Conservation (phyloP, 768 basidiomycete genomes). For the Leucosporidium yakuticum region DNA sequence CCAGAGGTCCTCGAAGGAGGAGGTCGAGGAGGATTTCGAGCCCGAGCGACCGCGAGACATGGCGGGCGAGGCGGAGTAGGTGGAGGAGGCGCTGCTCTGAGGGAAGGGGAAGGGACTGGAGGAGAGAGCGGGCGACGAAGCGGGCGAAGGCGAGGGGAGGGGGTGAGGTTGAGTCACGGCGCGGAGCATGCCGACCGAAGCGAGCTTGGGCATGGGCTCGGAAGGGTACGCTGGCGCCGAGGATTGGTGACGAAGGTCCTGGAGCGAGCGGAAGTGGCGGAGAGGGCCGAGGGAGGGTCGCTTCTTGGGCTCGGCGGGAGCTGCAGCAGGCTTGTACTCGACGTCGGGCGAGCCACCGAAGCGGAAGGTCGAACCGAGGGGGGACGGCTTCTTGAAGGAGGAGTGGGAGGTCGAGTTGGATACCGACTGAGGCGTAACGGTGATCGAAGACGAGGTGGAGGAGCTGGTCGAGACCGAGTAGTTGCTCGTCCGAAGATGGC, state of each 20-base stretch:
- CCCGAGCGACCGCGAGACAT: slow-evolving; percentile 8
- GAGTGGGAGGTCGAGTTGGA: slow-evolving; percentile 5
- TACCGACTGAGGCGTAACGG: not conserved
- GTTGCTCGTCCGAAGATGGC: not conserved
- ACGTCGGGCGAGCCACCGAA: too few relatives aligned
- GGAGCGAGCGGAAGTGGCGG: slow-evolving; percentile 26
- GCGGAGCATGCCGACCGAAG: too few relatives aligned
- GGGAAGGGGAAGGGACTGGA: not conserved
- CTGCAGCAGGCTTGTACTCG: not conserved
- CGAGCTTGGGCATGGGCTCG: slow-evolving; percentile 6
- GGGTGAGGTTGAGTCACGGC: too few relatives aligned
- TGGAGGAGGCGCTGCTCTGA: not conserved
- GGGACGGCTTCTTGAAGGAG: slow-evolving; percentile 4
- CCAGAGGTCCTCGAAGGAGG: slow-evolving; percentile 26
- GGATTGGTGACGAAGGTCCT: slow-evolving; percentile 17
- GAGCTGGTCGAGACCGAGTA: not conserved
- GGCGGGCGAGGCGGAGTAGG: not conserved
- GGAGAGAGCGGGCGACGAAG: not conserved
- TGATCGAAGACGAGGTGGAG: slow-evolving; percentile 3
- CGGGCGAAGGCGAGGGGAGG: too few relatives aligned
- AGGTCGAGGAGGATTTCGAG: slow-evolving; percentile 18
- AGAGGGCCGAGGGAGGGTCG: slow-evolving; percentile 6
- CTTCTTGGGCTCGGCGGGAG: slow-evolving; percentile 11
- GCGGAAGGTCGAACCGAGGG: not conserved
- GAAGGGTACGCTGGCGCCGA: slow-evolving; percentile 3